These are phyloP conservation scores for Artomyces pyxidatus DNA, from an alignment of 768 basidiomycete species.

Conservation along the genomic window DNA sequence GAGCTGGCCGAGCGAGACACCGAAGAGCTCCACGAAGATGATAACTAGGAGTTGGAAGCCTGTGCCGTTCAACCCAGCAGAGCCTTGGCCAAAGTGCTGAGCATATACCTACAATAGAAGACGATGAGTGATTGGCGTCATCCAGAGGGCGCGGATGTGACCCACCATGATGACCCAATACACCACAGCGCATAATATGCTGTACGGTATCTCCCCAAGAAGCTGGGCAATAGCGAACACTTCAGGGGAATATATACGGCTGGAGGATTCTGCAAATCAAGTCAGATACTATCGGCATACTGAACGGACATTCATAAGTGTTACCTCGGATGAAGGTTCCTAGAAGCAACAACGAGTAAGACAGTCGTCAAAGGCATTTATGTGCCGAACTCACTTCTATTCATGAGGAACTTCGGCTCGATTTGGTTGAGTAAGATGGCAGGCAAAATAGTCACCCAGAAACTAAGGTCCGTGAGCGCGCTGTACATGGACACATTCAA, in stretches of 20 bases:
- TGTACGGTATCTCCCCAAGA: slow-evolving; percentile 74
- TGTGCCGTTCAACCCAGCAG: slow-evolving; percentile 49
- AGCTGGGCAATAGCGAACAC: slow-evolving; percentile 82
- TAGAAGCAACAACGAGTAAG: slow-evolving; percentile 8
- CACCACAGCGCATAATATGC: slow-evolving; percentile 54
- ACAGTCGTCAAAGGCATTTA: background rate
- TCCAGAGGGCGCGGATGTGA: slow-evolving; percentile 5
- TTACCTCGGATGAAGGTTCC: slow-evolving; percentile 29
- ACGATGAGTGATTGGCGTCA: background rate
- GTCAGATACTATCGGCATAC: background rate
- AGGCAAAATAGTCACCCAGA: slow-evolving; percentile 61
- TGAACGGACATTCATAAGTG: background rate
- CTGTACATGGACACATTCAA: background rate
- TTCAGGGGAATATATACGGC: slow-evolving; percentile 78
- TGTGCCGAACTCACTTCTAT: slow-evolving; percentile 34
- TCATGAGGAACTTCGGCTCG: slow-evolving; percentile 76
- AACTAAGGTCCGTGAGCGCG: slow-evolving; percentile 27
- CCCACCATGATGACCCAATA: slow-evolving; percentile 73
- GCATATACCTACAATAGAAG: slow-evolving; percentile 42
- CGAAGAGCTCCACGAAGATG: slow-evolving; percentile 63
- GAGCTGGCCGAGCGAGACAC: slow-evolving; percentile 67
- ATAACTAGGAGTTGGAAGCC: slow-evolving; percentile 67
- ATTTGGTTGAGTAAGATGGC: slow-evolving; percentile 75
- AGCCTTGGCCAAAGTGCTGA: slow-evolving; percentile 58
- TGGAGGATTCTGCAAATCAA: slow-evolving; percentile 51